Conservation (phyloP, 352 stramenopile genomes). For the Globisporangium barbulae region DNA sequence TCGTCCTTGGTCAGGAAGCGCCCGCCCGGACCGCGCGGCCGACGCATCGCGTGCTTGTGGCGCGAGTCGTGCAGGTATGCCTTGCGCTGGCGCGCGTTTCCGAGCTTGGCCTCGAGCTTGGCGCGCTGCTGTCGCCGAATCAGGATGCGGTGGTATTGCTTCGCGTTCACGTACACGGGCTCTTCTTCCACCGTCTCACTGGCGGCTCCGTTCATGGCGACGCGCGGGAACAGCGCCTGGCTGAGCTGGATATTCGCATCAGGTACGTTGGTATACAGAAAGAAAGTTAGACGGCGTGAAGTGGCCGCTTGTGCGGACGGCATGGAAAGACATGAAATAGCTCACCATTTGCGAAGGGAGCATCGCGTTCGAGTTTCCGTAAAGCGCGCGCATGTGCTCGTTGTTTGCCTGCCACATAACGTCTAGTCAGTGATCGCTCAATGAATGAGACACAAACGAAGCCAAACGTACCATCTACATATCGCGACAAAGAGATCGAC, state of each 20-base stretch:
- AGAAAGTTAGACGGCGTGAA: background rate
- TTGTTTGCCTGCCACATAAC: constrained; percentile 50
- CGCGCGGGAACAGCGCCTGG: constrained; percentile 55
- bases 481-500: background rate
- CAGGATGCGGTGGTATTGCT: constrained; percentile 91
- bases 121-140: constrained; percentile 82
- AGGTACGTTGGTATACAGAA: background rate
- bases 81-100: constrained; percentile 74
- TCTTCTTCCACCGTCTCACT: constrained; percentile 76
- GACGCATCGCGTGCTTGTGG: constrained; percentile 86
- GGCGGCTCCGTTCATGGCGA: constrained; percentile 29
- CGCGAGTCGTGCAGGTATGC: constrained; percentile 86
- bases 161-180: constrained; percentile 89
- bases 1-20: constrained; percentile 85
- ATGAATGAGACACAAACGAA: background rate
- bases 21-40: constrained; percentile 73
- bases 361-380: constrained; percentile 78
- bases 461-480: constrained; percentile 8
- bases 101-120: constrained; percentile 85
- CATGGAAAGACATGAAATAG: constrained; percentile 8
- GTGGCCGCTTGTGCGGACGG: background rate
- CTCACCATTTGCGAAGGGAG: constrained; percentile 80
- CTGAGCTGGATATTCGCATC: constrained; percentile 27
- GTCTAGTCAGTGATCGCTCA: background rate
- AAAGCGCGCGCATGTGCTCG: constrained; percentile 80